Evolutionary conservation across 2,329 filamentous ascomycete genomes (phyloP), one percentile per base, ranked within the genome.

Genomic region (Keithomyces neogunnii): DNA sequence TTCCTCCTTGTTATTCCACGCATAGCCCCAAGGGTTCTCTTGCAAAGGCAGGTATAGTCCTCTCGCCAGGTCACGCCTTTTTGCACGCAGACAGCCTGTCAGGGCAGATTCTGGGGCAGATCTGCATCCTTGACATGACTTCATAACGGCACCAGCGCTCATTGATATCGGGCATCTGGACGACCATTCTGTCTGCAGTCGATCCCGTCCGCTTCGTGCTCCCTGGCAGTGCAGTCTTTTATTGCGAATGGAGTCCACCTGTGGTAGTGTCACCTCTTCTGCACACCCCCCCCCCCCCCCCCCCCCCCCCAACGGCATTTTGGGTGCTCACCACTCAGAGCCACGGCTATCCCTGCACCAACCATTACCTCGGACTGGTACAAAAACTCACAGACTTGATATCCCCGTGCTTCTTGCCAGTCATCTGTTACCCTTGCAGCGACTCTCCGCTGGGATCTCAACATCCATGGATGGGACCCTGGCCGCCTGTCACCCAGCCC

Each of bases 381-480:
- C 29, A 30, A 28, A 13, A 26, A 13, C 44, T 13, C 44, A 26
- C 32, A 35, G 44, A 8, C 30, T 45, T 7, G 43, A 31, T 32
- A 10, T 46, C 30, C 44, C 35, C 38, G 29, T 45, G 26, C 32
- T 35, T 49, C 40, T 47, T 9, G 49, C 53, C 43, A 47, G 51
- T 51, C 52, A 49, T 51, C 43, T 45, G 45, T 45, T 48, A 56
- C 50, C 54, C 54, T 56, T 56, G 55, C 55, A 50, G 44, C 47
- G n/a, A 33, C 45, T 38, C 49, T 48, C 53, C 55, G 53, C 48
- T 52, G 42, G 44, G 52, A 56, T 55, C 53, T 56, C 46, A 57
- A 53, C 51, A 52, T 50, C 46, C 46, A 45, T 51, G 46, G 49
- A 42, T 32, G 31, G n/a, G 42, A 45, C 43, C 40, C 35, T 35